phyloP scores from a whole-genome alignment of 148 eudicot species.

The Cornus suecica region DNA sequence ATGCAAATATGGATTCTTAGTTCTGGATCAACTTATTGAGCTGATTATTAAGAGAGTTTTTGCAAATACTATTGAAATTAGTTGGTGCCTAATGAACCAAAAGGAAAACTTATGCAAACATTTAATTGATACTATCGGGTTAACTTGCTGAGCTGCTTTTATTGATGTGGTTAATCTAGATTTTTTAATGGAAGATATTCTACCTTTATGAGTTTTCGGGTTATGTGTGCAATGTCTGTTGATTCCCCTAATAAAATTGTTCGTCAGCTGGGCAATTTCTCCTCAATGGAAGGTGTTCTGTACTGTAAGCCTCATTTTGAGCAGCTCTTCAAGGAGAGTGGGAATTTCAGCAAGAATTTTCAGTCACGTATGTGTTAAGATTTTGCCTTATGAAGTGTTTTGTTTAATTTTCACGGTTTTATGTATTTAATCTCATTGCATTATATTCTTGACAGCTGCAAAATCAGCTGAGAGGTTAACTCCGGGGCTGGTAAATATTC shows the following conservation, averaged over 20 bases:
- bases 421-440: background rate
- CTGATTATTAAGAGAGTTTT: too few relatives aligned
- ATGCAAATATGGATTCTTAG: too few relatives aligned
- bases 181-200: background rate
- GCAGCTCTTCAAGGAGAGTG: constrained; percentile 93
- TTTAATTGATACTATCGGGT: background rate
- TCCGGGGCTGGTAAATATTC: constrained; percentile 66
- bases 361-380: constrained; percentile 56
- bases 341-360: constrained; percentile 85
- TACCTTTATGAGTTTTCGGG: background rate
- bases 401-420: background rate
- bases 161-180: background rate
- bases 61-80: background rate
- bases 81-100: background rate
- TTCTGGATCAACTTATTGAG: too few relatives aligned
- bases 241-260: constrained; percentile 9
- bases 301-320: constrained; percentile 98
- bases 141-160: background rate
- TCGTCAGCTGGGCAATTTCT: constrained; percentile 71
- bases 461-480: constrained; percentile 62
- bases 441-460: constrained; percentile 48
- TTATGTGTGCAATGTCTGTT: background rate
- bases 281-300: constrained; percentile 90
- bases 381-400: background rate
- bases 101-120: background rate